A percentile compares a stretch with the other conserved stretches of the same genome.
Conservation (phyloP, 345 rosid genomes). For the Cardamine occulta region DNA sequence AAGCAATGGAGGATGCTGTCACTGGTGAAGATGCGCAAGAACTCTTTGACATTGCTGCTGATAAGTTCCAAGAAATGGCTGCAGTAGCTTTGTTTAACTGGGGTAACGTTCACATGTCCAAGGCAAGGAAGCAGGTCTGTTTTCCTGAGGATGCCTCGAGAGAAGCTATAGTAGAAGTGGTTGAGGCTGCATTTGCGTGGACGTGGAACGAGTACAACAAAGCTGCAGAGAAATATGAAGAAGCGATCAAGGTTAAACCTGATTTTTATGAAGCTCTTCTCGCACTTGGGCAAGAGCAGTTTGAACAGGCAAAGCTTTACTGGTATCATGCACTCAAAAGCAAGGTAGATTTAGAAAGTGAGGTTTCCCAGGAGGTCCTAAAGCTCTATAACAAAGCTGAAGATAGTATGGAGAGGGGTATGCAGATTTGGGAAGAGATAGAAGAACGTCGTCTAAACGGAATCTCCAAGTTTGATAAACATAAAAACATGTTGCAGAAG, state of each 20-base stretch:
- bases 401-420: slow-evolving; percentile 94
- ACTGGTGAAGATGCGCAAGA: slow-evolving; percentile 87
- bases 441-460: slow-evolving; percentile 89
- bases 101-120: slow-evolving; percentile 97
- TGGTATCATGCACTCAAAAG: slow-evolving; percentile 86
- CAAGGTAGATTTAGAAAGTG: slow-evolving; percentile 63
- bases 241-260: slow-evolving; percentile 78
- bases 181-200: slow-evolving; percentile 72
- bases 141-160: slow-evolving; percentile 68
- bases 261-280: slow-evolving; percentile 93
- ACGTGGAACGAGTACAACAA: slow-evolving; percentile 69
- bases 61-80: slow-evolving; percentile 97
- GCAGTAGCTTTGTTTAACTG: slow-evolving; percentile 93
- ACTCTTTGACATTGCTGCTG: slow-evolving; percentile 81
- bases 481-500: slow-evolving; percentile 68
- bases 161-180: slow-evolving; percentile 60
- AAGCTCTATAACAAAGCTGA: slow-evolving; percentile 96
- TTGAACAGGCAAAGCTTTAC: slow-evolving; percentile 94
- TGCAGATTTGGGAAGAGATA: slow-evolving; percentile 98
- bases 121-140: slow-evolving; percentile 73
- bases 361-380: slow-evolving; percentile 77
- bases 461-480: slow-evolving; percentile 72
- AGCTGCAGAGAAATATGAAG: slow-evolving; percentile 80
- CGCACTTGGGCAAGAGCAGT: slow-evolving; percentile 95
- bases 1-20: slow-evolving; percentile 92